Evolutionary conservation across 306 rosid genomes (phyloP).

Genomic region (Trifolium pratense): DNA sequence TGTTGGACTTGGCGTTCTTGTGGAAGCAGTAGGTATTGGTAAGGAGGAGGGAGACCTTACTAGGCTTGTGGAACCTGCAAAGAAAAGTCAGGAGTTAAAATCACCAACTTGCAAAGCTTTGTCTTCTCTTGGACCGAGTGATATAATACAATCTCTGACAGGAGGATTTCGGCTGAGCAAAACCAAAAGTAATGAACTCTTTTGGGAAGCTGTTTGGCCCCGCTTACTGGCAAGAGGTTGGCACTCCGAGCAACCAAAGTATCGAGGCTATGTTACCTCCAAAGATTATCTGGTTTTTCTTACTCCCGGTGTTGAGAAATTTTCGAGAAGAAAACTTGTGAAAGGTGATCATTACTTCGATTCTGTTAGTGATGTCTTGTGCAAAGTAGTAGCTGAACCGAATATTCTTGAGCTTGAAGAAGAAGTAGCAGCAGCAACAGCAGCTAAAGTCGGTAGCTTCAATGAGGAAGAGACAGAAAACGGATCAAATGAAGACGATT

Average conservation of each 20-base stretch:
- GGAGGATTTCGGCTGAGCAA: not conserved
- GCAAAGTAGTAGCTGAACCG: not conserved
- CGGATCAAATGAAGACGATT: not conserved
- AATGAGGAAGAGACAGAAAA: slow-evolving; percentile 51
- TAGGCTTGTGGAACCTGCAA: slow-evolving; percentile 48
- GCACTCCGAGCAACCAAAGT: not conserved
- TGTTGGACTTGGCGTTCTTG: slow-evolving; percentile 64
- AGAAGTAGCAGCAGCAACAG: slow-evolving; percentile 50
- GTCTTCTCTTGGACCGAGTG: not conserved
- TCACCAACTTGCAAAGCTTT: slow-evolving; percentile 55
- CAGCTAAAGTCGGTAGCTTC: slow-evolving; percentile 42
- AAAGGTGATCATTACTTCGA: not conserved
- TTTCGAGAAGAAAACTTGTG: not conserved
- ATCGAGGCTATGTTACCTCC: not conserved
- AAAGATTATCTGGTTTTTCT: not conserved
- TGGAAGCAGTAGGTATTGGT: slow-evolving; percentile 74
- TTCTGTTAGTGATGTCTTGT: not conserved
- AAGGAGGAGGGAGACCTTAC: slow-evolving; percentile 53
- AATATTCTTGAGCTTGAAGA: slow-evolving; percentile 62
- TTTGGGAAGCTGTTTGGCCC: not conserved
- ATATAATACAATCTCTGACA: not conserved
- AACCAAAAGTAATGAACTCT: not conserved
- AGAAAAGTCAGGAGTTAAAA: slow-evolving; percentile 43
- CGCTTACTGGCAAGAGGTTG: not conserved
- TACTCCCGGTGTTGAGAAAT: not conserved